Percentiles rank a stretch among this genome's conserved stretches.
These are phyloP conservation scores for Tricholoma hemisulphureum DNA, from an alignment of 768 basidiomycete genomes.

Conservation along the genomic window DNA sequence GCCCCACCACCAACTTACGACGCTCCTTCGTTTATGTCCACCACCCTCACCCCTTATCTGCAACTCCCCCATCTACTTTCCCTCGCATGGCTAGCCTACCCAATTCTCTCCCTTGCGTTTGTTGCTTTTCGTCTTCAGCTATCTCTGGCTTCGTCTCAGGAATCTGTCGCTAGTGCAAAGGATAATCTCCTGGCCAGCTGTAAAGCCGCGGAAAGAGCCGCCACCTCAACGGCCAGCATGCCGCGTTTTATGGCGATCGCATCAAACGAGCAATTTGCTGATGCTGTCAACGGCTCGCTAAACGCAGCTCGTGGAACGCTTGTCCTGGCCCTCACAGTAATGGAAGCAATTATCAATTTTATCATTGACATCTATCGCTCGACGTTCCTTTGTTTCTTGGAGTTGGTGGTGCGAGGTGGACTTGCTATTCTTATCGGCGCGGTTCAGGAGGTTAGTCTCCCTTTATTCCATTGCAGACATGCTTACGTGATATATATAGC, in stretches of 20 bases:
- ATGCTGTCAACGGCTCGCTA: conserved; percentile 77
- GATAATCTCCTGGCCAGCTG: conserved; percentile 78
- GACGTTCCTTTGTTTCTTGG: conserved; percentile 90
- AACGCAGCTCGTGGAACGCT: conserved; percentile 73
- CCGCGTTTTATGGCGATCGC: conserved; percentile 86
- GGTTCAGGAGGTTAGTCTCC: conserved; percentile 68
- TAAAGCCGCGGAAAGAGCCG: conserved; percentile 79
- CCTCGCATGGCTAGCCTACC: conserved; percentile 88
- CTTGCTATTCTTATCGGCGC: conserved; percentile 79
- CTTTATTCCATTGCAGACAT: background rate
- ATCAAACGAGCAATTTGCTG: conserved; percentile 75
- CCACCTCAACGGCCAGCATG: conserved; percentile 79
- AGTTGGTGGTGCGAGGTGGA: conserved; percentile 81
- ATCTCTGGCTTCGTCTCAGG: conserved; percentile 67
- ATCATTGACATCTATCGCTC: conserved; percentile 91
- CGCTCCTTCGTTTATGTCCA: conserved; percentile 39
- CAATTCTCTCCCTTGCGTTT: conserved; percentile 84
- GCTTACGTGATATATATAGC: conserved; percentile 38
- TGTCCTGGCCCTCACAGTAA: conserved; percentile 70
- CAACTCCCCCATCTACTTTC: conserved; percentile 80
- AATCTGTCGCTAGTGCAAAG: conserved; percentile 69
- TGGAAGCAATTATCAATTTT: conserved; percentile 90
- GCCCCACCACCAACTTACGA: conserved; percentile 59
- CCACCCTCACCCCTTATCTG: conserved; percentile 76
- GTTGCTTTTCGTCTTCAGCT: conserved; percentile 80